phyloP scores from a whole-genome alignment of 495 filamentous ascomycete species.

The Penicillium diatomitis region DNA sequence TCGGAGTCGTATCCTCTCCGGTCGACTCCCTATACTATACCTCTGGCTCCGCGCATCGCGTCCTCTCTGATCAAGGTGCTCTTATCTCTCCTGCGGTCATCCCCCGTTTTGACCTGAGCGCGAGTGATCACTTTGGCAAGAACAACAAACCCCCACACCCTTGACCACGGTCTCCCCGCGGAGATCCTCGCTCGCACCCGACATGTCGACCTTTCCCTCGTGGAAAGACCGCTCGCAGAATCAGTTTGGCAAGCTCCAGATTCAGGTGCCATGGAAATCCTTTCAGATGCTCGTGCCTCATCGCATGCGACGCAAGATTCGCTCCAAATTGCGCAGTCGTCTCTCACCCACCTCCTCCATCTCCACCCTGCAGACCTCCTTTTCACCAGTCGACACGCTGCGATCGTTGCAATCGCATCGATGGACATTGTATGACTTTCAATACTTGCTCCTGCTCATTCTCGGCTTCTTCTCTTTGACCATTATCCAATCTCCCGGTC shows the following conservation, averaged over 20 bases:
- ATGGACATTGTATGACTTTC: slow-evolving; percentile 81
- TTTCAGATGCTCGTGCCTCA: slow-evolving; percentile 52
- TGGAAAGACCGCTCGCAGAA: slow-evolving; percentile 44
- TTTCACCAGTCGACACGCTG: slow-evolving; percentile 64
- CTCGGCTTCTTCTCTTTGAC: slow-evolving; percentile 72
- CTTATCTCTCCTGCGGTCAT: slow-evolving; percentile 14
- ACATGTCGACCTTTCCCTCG: slow-evolving; percentile 36
- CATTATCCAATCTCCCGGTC: slow-evolving; percentile 65
- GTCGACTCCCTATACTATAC: too few species aligned
- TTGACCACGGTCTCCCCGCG: slow-evolving; percentile 9
- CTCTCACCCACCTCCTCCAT: slow-evolving; percentile 65
- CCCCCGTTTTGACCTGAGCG: slow-evolving; percentile 1
- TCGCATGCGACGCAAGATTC: slow-evolving; percentile 61
- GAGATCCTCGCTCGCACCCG: slow-evolving; percentile 16
- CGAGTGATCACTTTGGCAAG: too few species aligned
- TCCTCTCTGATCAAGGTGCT: not conserved
- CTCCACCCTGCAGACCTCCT: slow-evolving; percentile 70
- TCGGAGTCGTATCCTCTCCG: too few species aligned
- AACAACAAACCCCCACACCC: too few species aligned
- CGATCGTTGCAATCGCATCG: slow-evolving; percentile 60
- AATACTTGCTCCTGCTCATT: slow-evolving; percentile 67
- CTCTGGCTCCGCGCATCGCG: too few species aligned
- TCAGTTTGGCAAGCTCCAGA: slow-evolving; percentile 41
- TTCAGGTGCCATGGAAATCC: slow-evolving; percentile 42
- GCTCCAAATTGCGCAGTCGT: slow-evolving; percentile 63